Evolutionary conservation across 305 asterid genomes (phyloP), one percentile per base, ranked within the genome.

Genomic region (Salvia sclarea): DNA sequence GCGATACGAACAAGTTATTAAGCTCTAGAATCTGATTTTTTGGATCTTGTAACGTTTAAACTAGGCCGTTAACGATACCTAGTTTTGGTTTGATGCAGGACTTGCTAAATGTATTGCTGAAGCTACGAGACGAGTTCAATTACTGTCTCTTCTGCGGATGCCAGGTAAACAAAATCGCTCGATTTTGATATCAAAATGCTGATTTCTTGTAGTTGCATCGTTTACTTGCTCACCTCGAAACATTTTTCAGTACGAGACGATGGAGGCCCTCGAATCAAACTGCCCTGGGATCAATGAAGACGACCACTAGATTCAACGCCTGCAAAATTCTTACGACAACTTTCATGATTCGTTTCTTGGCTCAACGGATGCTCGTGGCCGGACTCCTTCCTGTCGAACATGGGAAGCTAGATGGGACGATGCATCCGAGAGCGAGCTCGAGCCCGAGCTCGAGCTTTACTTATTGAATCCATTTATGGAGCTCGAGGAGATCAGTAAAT

Each of bases 61-160:
- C 28, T 12, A 24, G 16, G 41, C 44, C 33, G 22, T n/a, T 52
- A 37, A 67, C 17, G 63, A 17, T 28, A 43, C 62, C n/a, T n/a
- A n/a, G n/a, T n/a, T 64, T 69, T 41, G 17, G 44, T 57, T 56
- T 73, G 74, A 69, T 76, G 85, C 90, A 91, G 98, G 96, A 92
- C 76, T 78, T 90, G 86, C 73, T 65, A 28, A 79, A 62, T 72
- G 67, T 86, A 74, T 66, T 92, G 86, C 54, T 72, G 83, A 92
- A 76, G 81, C 88, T 92, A 78, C 81, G 98, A 79, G 83, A 88
- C 47, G 87, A 67, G 71, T 82, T 86, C 78, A 75, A 40, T 17
- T 92, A 92, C 82, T 92, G 98, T 76, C 89, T 92, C 50, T 92
- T 89, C 75, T 89, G 96, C 71, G 98, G 98, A 73, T 89, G 87